A percentile compares a stretch with the other conserved stretches of the same genome.
Conservation (phyloP, 73 alveolate species). For the Effrenium voratum region DNA sequence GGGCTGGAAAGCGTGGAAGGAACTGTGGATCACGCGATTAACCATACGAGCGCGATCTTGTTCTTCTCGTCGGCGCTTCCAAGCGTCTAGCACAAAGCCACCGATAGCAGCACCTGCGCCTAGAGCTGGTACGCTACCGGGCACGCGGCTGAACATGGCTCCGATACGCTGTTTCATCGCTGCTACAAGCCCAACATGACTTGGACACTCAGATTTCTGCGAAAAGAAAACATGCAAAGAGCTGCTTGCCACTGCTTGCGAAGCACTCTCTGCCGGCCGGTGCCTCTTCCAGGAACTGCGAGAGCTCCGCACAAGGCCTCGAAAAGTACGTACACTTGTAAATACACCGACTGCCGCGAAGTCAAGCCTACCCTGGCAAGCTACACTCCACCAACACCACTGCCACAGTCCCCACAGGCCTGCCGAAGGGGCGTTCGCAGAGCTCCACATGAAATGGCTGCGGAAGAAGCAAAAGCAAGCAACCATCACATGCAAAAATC, state of each 20-base stretch:
- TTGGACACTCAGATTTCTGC: neutral
- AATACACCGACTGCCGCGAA: constrained; percentile 43
- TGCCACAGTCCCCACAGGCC: neutral
- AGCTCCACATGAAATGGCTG: constrained; percentile 50
- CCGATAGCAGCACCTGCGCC: constrained; percentile 39
- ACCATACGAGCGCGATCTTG: constrained; percentile 4
- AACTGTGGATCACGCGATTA: constrained; percentile 17
- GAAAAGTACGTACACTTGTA: constrained; percentile 26
- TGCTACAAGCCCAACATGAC: constrained; percentile 10
- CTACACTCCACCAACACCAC: too few relatives aligned
- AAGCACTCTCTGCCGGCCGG: constrained; percentile 58
- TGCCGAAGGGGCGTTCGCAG: constrained; percentile 16
- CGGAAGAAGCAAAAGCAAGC: constrained; percentile 26
- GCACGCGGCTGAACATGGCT: constrained; percentile 27
- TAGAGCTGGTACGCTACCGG: constrained; percentile 35
- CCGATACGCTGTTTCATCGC: constrained; percentile 54
- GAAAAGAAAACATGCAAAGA: constrained; percentile 35
- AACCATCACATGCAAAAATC: constrained; percentile 36
- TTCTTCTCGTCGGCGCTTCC: constrained; percentile 10
- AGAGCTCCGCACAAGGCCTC: constrained; percentile 65
- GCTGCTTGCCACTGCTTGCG: constrained; percentile 45
- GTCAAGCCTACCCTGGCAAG: constrained; percentile 39
- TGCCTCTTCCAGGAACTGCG: constrained; percentile 56
- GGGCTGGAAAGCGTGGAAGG: constrained; percentile 54
- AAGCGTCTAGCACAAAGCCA: constrained; percentile 25